These are phyloP conservation scores for Pythium scleroteichum DNA, from an alignment of 352 stramenopile genomes.

Conservation along the genomic window DNA sequence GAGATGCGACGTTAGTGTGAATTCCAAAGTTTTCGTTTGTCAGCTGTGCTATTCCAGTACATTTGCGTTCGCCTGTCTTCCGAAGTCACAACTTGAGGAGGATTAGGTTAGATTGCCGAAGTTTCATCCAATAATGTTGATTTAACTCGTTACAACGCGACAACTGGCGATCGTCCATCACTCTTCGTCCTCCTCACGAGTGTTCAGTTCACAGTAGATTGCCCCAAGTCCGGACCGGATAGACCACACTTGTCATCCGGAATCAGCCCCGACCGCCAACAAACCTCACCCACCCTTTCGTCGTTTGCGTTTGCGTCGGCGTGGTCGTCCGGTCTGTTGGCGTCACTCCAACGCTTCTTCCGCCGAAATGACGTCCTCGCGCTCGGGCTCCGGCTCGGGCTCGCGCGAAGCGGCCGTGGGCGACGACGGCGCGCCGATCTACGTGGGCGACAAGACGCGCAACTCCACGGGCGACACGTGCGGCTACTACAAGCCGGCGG, in stretches of 20 bases:
- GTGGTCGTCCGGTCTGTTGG: neutral
- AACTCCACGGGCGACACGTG: constrained; percentile 55
- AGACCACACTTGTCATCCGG: too few relatives aligned
- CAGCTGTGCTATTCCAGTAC: too few relatives aligned
- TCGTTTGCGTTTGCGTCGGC: too few relatives aligned
- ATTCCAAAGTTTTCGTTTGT: constrained; percentile 6
- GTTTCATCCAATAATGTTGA: constrained; percentile 1
- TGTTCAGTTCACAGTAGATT: neutral
- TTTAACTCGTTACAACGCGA: neutral
- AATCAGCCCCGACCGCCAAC: too few relatives aligned
- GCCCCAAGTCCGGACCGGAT: neutral
- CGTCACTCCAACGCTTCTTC: too few relatives aligned
- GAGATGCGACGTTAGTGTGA: too few relatives aligned
- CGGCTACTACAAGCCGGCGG: constrained; percentile 54
- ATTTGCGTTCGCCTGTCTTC: too few relatives aligned
- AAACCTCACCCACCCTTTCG: too few relatives aligned
- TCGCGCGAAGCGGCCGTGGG: neutral
- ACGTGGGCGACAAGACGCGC: constrained; percentile 38
- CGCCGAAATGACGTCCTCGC: constrained; percentile 1
- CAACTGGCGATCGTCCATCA: neutral
- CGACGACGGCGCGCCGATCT: constrained; percentile 12
- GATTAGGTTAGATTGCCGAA: too few relatives aligned
- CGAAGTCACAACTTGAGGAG: too few relatives aligned
- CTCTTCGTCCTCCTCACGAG: neutral
- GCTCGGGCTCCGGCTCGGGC: constrained; percentile 17